These are phyloP conservation scores for Aspergillus brunneoviolaceus DNA, from an alignment of 2,329 filamentous ascomycete genomes.

Conservation along the genomic window DNA sequence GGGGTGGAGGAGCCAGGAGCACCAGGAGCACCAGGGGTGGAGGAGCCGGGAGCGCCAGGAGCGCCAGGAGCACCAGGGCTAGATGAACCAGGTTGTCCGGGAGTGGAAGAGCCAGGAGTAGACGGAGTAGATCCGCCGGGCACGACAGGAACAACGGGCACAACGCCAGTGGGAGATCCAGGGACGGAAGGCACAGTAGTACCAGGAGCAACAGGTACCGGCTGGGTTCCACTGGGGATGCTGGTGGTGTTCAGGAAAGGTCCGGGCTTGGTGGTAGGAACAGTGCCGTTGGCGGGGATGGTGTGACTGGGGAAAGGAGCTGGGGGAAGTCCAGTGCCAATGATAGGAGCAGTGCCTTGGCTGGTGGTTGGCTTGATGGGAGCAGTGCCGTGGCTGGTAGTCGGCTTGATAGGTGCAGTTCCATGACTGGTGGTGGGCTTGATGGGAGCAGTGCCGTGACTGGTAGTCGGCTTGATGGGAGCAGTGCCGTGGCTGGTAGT, in stretches of 20 bases:
- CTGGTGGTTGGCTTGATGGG: not conserved
- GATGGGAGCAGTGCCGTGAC: not conserved
- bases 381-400: not conserved
- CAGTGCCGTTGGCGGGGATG: too few relatives aligned
- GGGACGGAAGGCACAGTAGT: constrained; percentile 13
- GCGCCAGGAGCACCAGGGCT: constrained; percentile 11
- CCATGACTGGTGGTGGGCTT: not conserved
- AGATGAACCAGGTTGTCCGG: constrained; percentile 8
- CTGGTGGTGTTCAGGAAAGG: constrained; percentile 21
- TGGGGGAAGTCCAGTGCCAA: not conserved
- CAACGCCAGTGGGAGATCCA: constrained; percentile 6
- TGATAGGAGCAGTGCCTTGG: constrained; percentile 2
- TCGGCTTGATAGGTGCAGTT: not conserved
- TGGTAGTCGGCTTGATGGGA: not conserved
- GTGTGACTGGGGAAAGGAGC: constrained; percentile 3
- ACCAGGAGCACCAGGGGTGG: constrained; percentile 5
- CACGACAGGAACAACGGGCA: constrained; percentile 3
- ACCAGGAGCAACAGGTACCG: constrained; percentile 15
- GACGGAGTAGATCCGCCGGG: not conserved
- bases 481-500: not conserved
- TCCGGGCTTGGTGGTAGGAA: not conserved
- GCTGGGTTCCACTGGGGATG: constrained; percentile 13
- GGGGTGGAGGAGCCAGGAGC: constrained; percentile 2
- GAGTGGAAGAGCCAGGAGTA: not conserved
- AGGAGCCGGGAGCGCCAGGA: constrained; percentile 9